Percentiles rank a stretch among this genome's conserved stretches.
These are phyloP conservation scores for Cytospora piceicola DNA, from an alignment of 2,329 filamentous ascomycete species.

Conservation along the genomic window DNA sequence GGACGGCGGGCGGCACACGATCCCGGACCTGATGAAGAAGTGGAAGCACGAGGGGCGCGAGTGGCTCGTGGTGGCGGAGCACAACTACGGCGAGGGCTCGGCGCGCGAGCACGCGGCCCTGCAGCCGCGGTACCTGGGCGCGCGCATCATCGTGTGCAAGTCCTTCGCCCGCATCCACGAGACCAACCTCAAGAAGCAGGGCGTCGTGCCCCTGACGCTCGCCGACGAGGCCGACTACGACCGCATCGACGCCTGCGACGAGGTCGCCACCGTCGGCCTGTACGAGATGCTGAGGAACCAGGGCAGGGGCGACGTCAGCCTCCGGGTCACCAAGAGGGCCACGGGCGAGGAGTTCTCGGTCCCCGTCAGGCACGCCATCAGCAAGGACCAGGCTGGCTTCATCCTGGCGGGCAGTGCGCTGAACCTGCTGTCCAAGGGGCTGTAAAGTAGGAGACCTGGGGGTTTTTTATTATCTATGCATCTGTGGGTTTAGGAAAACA, in stretches of 20 bases:
- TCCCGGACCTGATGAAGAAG: constrained; percentile 81
- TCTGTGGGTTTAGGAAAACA: background rate
- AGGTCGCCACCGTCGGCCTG: constrained; percentile 80
- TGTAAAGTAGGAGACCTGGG: background rate
- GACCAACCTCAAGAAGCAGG: constrained; percentile 96
- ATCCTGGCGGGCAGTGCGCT: constrained; percentile 92
- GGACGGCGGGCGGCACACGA: constrained; percentile 73
- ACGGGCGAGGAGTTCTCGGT: constrained; percentile 70
- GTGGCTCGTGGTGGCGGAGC: constrained; percentile 96
- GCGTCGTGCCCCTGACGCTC: constrained; percentile 92
- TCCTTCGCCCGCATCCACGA: constrained; percentile 90
- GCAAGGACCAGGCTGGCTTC: constrained; percentile 87
- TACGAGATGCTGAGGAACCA: constrained; percentile 78
- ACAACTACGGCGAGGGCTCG: constrained; percentile 90
- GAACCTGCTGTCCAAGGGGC: constrained; percentile 77
- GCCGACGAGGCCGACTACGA: constrained; percentile 88
- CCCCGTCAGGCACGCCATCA: constrained; percentile 84
- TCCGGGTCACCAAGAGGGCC: constrained; percentile 65
- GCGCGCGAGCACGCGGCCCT: constrained; percentile 88
- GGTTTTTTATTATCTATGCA: background rate
- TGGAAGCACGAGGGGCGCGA: constrained; percentile 78
- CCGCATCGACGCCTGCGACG: constrained; percentile 78
- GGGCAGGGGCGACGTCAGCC: constrained; percentile 75
- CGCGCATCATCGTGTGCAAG: constrained; percentile 79
- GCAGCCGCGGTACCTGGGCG: constrained; percentile 82